Evolutionary conservation across 208 protist genomes (phyloP), one percentile per base, ranked within the genome.

Genomic region (Wallacemonas sp.): DNA sequence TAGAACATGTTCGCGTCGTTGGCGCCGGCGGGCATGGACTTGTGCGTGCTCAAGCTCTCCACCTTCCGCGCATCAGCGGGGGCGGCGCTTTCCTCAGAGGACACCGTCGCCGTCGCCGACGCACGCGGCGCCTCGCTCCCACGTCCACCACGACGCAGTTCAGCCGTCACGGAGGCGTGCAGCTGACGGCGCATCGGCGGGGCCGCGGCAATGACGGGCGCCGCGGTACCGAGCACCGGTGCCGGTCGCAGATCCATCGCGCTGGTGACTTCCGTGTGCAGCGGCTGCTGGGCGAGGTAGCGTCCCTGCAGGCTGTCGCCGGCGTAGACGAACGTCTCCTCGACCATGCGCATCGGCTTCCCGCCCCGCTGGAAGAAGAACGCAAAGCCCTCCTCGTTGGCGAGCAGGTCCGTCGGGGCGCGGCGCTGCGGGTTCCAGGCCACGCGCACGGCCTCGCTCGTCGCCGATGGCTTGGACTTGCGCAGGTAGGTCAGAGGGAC

Each of bases 381-480:
- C 32, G 49, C 38, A 62, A 81, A 94, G 42, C 87, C 86, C 64
- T 93, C 86, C 57, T 93, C 88, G 45, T 69, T 61, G 29, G 91
- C 80, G 14, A 96, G 77, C 49, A 96, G 74, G n/a, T 76, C 57
- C 52, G 69, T 75, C 7, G 46, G 69, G n/a, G 42, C 32, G 42
- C 70, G 73, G 49, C 65, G 82, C 77, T 85, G 72, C 25, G 82
- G 76, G 55, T 91, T 55, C 77, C 81, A 91, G 29, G 87, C 91
- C 5, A 96, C 87, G 12, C 91, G 91, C 11, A 96, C 81, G 65
- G 89, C 88, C 16, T 72, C 39, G 70, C 89, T 94, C n/a, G 84
- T 83, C 42, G 81, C 23, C 4, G 86, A 77, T 2, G 87, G 81
- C 31, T 77, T 74, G 1, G 87, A 93, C 70, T 96, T 96, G 39